phyloP scores from a whole-genome alignment of 2,329 filamentous ascomycete species.

The Pyricularia pennisetigena region DNA sequence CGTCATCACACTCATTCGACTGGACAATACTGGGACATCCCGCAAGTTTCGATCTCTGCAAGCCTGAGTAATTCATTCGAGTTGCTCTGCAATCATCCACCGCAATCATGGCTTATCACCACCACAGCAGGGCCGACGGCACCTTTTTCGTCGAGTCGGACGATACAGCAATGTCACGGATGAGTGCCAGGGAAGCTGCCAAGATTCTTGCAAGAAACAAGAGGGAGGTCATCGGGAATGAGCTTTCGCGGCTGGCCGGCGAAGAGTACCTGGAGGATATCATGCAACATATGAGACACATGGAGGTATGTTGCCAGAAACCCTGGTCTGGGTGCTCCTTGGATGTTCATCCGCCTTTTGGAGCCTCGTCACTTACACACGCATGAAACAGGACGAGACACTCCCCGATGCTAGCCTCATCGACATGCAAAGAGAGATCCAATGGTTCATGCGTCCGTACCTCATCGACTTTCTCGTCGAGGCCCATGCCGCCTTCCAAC shows the following conservation, averaged over 20 bases:
- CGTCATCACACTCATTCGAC: constrained; percentile 1
- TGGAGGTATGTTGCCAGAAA: constrained; percentile 56
- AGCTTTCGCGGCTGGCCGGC: constrained; percentile 73
- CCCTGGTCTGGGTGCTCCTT: background rate
- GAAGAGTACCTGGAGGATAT: constrained; percentile 94
- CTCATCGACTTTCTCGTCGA: constrained; percentile 98
- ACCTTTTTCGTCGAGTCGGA: constrained; percentile 49
- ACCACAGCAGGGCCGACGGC: constrained; percentile 27
- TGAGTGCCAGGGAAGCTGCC: constrained; percentile 64
- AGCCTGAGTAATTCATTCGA: constrained; percentile 6
- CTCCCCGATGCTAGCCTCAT: constrained; percentile 94
- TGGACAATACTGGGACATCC: background rate
- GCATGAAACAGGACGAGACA: constrained; percentile 55
- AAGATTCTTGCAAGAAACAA: constrained; percentile 71
- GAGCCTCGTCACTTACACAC: background rate
- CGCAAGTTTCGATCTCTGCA: background rate
- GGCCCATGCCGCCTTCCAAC: constrained; percentile 82
- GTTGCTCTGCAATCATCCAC: constrained; percentile 6
- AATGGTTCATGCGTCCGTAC: constrained; percentile 97
- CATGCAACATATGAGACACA: constrained; percentile 85
- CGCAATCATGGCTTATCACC: constrained; percentile 19
- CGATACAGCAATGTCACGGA: constrained; percentile 39
- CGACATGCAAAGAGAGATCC: constrained; percentile 96
- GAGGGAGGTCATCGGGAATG: constrained; percentile 80
- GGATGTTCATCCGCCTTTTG: background rate